Percentiles rank a stretch among this genome's conserved stretches.
These are phyloP conservation scores for Fragaria vesca DNA, from an alignment of 306 rosid genomes.

Conservation along the genomic window DNA sequence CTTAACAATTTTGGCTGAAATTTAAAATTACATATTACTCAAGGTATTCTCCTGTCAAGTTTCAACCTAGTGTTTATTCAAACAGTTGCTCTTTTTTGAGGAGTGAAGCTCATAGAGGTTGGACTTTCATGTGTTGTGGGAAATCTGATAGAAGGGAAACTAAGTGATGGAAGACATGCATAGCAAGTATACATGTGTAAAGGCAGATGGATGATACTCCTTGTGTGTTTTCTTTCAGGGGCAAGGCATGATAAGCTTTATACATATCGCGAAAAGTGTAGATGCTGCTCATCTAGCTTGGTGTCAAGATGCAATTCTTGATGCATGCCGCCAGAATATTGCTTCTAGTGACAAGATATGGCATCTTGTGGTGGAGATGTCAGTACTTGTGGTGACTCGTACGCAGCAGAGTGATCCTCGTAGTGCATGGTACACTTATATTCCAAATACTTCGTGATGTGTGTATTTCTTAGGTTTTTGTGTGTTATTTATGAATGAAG, in stretches of 20 bases:
- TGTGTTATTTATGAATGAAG: slow-evolving; percentile 28
- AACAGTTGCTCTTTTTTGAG: not conserved
- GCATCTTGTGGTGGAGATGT: slow-evolving; percentile 73
- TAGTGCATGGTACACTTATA: slow-evolving; percentile 63
- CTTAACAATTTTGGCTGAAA: not conserved
- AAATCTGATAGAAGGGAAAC: not conserved
- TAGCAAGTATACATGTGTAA: not conserved
- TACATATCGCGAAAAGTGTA: slow-evolving; percentile 66
- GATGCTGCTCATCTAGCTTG: slow-evolving; percentile 57
- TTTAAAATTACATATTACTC: not conserved
- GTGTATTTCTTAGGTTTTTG: not conserved
- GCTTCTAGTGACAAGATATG: slow-evolving; percentile 81
- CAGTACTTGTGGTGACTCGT: slow-evolving; percentile 60
- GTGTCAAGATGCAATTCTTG: slow-evolving; percentile 78
- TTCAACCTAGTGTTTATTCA: not conserved
- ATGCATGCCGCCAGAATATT: slow-evolving; percentile 94
- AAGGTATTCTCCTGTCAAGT: not conserved
- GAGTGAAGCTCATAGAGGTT: not conserved
- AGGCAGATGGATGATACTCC: slow-evolving; percentile 4
- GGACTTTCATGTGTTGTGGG: not conserved
- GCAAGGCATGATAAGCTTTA: slow-evolving; percentile 73
- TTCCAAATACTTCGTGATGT: slow-evolving; percentile 19
- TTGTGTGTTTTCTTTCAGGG: slow-evolving; percentile 48
- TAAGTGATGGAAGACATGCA: not conserved
- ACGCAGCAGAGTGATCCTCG: slow-evolving; percentile 81